Conservation (phyloP, 768 basidiomycete species). For the Panaeolus papilionaceus region DNA sequence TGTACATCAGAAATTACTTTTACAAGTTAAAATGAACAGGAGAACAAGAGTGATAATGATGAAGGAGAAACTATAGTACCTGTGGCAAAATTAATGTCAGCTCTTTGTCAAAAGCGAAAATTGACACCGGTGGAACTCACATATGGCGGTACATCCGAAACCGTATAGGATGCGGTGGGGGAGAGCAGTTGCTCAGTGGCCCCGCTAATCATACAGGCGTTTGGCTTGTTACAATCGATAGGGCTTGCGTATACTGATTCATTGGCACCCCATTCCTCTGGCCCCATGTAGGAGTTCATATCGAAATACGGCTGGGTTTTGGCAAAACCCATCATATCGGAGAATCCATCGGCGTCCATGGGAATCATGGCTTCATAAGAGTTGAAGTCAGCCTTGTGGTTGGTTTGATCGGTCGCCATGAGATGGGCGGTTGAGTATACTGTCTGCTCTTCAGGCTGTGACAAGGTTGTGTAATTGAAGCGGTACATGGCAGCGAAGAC, state of each 20-base stretch:
- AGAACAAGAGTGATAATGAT: neutral
- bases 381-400: conserved; percentile 24
- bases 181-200: conserved; percentile 25
- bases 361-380: conserved; percentile 24
- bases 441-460: conserved; percentile 15
- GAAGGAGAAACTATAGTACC: conserved; percentile 3
- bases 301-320: conserved; percentile 23
- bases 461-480: conserved; percentile 48
- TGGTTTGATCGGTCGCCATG: conserved; percentile 18
- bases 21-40: neutral
- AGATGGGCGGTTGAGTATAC: conserved; percentile 15
- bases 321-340: conserved; percentile 20
- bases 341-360: conserved; percentile 22
- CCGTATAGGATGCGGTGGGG: conserved; percentile 18
- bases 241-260: conserved; percentile 31
- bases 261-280: conserved; percentile 29
- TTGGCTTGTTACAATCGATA: conserved; percentile 26
- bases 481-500: conserved; percentile 67
- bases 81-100: conserved; percentile 6
- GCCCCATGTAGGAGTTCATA: conserved; percentile 23
- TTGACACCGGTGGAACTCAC: conserved; percentile 7
- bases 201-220: conserved; percentile 22
- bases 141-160: conserved; percentile 17
- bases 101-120: neutral
- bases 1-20: conserved; percentile 10